Evolutionary conservation across 2,329 filamentous ascomycete genomes (phyloP).

Genomic region (Alternaria novae-zelandiae): DNA sequence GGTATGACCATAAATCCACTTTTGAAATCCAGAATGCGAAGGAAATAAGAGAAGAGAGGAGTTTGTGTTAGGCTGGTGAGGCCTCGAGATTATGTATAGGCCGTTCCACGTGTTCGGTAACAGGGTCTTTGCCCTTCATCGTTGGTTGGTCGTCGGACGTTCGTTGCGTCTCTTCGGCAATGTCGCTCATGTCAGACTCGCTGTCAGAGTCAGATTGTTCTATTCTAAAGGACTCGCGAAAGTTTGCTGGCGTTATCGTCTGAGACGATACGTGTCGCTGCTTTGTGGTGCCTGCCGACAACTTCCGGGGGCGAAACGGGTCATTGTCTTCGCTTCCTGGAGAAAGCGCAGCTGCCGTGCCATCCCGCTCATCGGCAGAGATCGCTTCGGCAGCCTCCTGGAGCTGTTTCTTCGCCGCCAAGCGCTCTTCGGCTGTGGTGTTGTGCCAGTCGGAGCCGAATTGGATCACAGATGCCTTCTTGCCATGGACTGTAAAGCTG

Average conservation of each 20-base stretch:
- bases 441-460: slow-evolving; percentile 90
- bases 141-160: slow-evolving; percentile 11
- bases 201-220: slow-evolving; percentile 30
- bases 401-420: slow-evolving; percentile 48
- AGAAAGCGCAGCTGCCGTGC: slow-evolving; percentile 28
- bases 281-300: slow-evolving; percentile 38
- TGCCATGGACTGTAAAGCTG: slow-evolving; percentile 95
- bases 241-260: slow-evolving; percentile 43
- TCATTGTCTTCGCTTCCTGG: slow-evolving; percentile 26
- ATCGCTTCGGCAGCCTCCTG: slow-evolving; percentile 40
- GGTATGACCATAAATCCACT: slow-evolving; percentile 18
- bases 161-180: slow-evolving; percentile 36
- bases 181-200: slow-evolving; percentile 43
- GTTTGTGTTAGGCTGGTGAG: slow-evolving; percentile 19
- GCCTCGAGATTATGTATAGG: slow-evolving; percentile 15
- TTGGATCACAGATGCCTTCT: slow-evolving; percentile 97
- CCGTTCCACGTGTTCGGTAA: slow-evolving; percentile 14
- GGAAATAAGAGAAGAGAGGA: slow-evolving; percentile 9
- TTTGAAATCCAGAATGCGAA: slow-evolving; percentile 25
- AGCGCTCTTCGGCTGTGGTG: slow-evolving; percentile 46
- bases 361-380: slow-evolving; percentile 36
- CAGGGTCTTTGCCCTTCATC: slow-evolving; percentile 22
- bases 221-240: slow-evolving; percentile 29
- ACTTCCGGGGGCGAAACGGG: slow-evolving; percentile 26
- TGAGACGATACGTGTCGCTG: slow-evolving; percentile 45